These are phyloP conservation scores for Colletotrichum simmondsii DNA, from an alignment of 2,329 filamentous ascomycete species.

Conservation along the genomic window DNA sequence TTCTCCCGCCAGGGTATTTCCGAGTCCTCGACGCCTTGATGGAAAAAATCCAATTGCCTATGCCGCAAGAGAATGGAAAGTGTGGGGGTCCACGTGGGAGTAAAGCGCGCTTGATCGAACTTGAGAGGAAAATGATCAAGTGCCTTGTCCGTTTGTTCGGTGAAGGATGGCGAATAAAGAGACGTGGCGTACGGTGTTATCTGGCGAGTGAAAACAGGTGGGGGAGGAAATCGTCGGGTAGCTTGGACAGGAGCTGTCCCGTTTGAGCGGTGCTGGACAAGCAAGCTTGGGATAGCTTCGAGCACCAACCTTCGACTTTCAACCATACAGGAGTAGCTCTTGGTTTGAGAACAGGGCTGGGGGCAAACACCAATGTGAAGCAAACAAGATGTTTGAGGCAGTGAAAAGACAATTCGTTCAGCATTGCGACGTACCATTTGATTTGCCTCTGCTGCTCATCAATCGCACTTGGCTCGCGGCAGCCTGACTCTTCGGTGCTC, in stretches of 20 bases:
- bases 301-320: constrained; percentile 2
- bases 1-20: constrained; percentile 7
- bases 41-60: neutral
- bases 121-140: neutral
- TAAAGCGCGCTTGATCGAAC: neutral
- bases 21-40: neutral
- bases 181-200: neutral
- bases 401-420: constrained; percentile 14
- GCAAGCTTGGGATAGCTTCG: neutral
- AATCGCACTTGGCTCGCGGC: constrained; percentile 19
- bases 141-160: constrained; percentile 16
- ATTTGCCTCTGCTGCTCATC: constrained; percentile 16
- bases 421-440: constrained; percentile 23
- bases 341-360: neutral
- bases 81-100: constrained; percentile 26
- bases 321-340: neutral
- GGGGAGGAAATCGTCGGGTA: neutral
- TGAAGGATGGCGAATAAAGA: neutral
- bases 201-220: neutral
- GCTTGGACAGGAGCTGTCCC: constrained; percentile 9
- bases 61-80: neutral
- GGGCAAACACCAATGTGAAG: neutral
- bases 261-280: neutral
- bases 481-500: constrained; percentile 10
- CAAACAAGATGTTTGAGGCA: neutral